phyloP scores from a whole-genome alignment of 177 flowering plant genomes.

The Tripterygium wilfordii region DNA sequence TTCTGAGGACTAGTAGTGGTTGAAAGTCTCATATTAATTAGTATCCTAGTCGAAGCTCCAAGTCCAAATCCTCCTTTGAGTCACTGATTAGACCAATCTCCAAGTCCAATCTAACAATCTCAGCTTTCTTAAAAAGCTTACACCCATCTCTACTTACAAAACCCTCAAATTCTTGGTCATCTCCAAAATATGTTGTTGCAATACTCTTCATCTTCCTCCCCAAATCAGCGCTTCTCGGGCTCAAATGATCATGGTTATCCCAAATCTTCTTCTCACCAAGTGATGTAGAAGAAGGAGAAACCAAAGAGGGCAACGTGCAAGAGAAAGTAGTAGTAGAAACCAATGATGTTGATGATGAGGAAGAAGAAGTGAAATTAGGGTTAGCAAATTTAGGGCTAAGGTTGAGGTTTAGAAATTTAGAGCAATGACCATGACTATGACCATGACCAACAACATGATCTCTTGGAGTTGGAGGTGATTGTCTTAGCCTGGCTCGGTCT shows the following conservation, averaged over 20 bases:
- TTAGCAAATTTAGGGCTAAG: conserved; percentile 16
- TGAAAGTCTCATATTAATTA: too few species aligned
- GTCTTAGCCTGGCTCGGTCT: conserved; percentile 61
- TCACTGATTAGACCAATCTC: conserved; percentile 38
- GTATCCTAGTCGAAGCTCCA: conserved; percentile 73
- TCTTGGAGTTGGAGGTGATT: conserved; percentile 32
- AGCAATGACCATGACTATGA: not conserved
- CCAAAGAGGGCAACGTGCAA: conserved; percentile 17
- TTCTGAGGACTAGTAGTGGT: too few species aligned
- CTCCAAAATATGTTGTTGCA: conserved; percentile 12
- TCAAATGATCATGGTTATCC: conserved; percentile 2
- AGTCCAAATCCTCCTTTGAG: conserved; percentile 46
- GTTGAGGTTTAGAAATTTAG: conserved; percentile 17
- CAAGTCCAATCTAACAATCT: conserved; percentile 37
- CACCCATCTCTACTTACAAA: conserved; percentile 12
- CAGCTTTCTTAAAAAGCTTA: conserved; percentile 18
- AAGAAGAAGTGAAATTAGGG: conserved; percentile 24
- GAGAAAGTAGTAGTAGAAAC: conserved; percentile 11
- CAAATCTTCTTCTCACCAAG: conserved; percentile 12
- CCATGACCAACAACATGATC: conserved; percentile 16
- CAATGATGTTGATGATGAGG: conserved; percentile 11
- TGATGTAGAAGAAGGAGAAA: conserved; percentile 16
- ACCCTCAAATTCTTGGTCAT: conserved; percentile 12
- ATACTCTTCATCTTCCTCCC: conserved; percentile 3
- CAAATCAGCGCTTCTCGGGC: conserved; percentile 8